These are phyloP conservation scores for Penicillium canariense DNA, from an alignment of 495 filamentous ascomycete genomes.

Conservation along the genomic window DNA sequence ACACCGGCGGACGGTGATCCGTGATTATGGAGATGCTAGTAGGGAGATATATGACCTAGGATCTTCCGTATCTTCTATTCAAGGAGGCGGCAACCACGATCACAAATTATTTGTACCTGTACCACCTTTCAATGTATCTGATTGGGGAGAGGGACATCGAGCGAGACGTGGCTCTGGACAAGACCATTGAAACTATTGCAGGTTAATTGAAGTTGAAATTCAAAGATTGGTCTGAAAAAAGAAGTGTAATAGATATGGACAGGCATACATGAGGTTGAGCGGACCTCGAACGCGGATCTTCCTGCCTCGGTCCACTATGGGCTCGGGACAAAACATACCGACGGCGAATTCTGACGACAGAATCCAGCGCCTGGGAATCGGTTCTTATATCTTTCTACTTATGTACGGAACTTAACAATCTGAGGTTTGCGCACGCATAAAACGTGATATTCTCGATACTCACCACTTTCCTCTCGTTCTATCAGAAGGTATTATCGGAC, in stretches of 20 bases:
- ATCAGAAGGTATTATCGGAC: background rate
- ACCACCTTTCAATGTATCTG: too few relatives aligned
- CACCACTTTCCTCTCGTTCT: background rate
- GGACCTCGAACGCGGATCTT: too few relatives aligned
- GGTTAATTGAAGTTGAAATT: background rate
- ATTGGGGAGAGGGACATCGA: too few relatives aligned
- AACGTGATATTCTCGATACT: background rate
- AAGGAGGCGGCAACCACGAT: too few relatives aligned
- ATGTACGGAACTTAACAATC: background rate
- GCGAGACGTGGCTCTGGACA: background rate
- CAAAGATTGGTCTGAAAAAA: background rate
- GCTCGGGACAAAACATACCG: slow-evolving; percentile 3
- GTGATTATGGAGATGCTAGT: too few relatives aligned
- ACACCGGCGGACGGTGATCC: too few relatives aligned
- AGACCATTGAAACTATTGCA: background rate
- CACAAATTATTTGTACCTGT: too few relatives aligned
- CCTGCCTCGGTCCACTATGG: background rate
- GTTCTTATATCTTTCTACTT: background rate
- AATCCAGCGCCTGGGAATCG: too few relatives aligned
- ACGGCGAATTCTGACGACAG: background rate
- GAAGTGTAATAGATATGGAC: background rate
- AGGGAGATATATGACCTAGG: too few relatives aligned
- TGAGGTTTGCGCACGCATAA: background rate
- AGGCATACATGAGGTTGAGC: background rate
- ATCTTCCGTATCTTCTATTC: too few relatives aligned